Evolutionary conservation across 805 yeast species (phyloP).

Genomic region (Starmera amethionina): DNA sequence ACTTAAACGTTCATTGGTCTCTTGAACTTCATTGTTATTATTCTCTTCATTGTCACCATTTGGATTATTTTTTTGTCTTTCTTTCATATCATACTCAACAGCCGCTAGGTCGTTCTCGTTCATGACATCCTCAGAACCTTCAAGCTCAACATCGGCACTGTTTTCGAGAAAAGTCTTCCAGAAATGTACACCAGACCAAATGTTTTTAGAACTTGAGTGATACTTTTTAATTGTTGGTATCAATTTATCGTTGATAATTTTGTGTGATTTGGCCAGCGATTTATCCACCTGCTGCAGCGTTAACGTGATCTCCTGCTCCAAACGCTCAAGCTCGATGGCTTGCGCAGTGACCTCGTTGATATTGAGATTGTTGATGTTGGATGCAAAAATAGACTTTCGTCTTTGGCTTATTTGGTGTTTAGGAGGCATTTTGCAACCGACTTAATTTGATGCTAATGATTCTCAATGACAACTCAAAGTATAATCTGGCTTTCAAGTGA

Average conservation of each 20-base stretch:
- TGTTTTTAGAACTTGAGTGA: conserved; percentile 43
- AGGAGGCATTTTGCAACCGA: too few species aligned
- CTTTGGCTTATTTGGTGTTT: conserved; percentile 1
- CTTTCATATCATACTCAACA: neutral
- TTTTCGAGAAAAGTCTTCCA: conserved; percentile 75
- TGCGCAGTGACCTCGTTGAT: conserved; percentile 14
- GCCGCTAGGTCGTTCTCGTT: conserved; percentile 1
- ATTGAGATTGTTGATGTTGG: conserved; percentile 5
- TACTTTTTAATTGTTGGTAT: conserved; percentile 60
- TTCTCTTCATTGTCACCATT: neutral
- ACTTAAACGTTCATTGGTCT: conserved; percentile 15
- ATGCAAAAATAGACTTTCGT: conserved; percentile 17
- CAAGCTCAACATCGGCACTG: conserved; percentile 55
- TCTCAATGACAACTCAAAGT: too few species aligned
- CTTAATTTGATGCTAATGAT: too few species aligned
- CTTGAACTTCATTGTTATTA: neutral
- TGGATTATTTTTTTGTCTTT: conserved; percentile 1
- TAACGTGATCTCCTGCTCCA: conserved; percentile 74
- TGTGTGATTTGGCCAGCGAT: conserved; percentile 58
- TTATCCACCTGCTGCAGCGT: conserved; percentile 72
- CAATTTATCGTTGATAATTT: conserved; percentile 54
- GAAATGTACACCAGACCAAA: conserved; percentile 60
- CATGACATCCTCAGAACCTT: conserved; percentile 36
- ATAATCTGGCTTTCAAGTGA: too few species aligned
- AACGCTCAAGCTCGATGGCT: conserved; percentile 37